These are phyloP conservation scores for Sicyos edulis DNA, from an alignment of 306 rosid species.

Conservation along the genomic window DNA sequence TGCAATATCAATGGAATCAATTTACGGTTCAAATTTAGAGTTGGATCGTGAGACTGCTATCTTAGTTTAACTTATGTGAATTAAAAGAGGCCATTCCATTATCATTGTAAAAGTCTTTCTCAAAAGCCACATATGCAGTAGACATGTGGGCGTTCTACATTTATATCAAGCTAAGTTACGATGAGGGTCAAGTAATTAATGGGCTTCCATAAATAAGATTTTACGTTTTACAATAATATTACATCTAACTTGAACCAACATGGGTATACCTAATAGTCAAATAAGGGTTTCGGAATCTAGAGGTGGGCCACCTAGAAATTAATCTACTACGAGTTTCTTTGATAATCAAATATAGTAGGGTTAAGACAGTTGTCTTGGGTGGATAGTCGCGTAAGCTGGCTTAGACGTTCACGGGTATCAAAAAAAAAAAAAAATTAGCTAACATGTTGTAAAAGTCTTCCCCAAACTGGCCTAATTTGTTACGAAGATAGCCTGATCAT, in stretches of 20 bases:
- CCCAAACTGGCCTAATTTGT: not conserved
- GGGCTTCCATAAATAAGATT: not conserved
- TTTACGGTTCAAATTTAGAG: slow-evolving; percentile 8
- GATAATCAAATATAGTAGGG: too few relatives aligned
- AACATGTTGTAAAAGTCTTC: not conserved
- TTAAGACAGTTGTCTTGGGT: too few relatives aligned
- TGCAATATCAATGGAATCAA: not conserved
- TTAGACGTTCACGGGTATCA: too few relatives aligned
- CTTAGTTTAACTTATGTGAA: not conserved
- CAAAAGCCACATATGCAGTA: not conserved
- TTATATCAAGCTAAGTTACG: not conserved
- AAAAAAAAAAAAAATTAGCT: too few relatives aligned
- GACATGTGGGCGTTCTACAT: not conserved
- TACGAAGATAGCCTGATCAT: not conserved
- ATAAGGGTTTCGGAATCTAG: too few relatives aligned
- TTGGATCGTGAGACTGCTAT: not conserved
- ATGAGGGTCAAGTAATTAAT: not conserved
- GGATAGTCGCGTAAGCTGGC: too few relatives aligned
- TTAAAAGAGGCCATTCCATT: not conserved
- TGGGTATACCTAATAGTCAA: too few relatives aligned
- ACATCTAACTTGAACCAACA: not conserved
- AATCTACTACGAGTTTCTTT: too few relatives aligned
- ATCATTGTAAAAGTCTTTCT: not conserved
- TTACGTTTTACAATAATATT: not conserved
- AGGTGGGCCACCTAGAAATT: too few relatives aligned